phyloP scores from a whole-genome alignment of 169 alveolate genomes.

The Eimeria necatrix region DNA sequence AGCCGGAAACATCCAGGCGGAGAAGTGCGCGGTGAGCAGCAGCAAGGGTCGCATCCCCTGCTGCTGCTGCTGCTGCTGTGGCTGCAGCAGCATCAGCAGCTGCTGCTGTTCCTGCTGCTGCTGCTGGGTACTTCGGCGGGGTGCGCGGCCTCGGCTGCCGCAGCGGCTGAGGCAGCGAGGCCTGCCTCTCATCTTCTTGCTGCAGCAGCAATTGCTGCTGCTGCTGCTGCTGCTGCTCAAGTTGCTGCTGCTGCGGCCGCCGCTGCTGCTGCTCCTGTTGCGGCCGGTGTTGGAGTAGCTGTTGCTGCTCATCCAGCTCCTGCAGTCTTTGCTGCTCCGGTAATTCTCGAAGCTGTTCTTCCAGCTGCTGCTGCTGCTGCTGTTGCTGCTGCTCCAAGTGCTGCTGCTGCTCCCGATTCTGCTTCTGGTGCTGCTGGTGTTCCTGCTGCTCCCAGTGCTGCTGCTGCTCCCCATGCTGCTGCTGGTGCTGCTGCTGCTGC shows the following conservation, averaged over 20 bases:
- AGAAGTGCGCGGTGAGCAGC: constrained; percentile 36
- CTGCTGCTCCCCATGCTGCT: background rate
- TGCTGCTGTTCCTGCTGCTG: constrained; percentile 20
- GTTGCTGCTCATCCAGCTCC: background rate
- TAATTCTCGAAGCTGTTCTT: background rate
- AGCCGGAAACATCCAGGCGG: constrained; percentile 25
- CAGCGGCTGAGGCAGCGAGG: background rate
- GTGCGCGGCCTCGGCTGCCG: constrained; percentile 23
- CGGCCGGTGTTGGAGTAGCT: background rate
- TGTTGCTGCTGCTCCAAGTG: background rate
- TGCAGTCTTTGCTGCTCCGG: constrained; percentile 16
- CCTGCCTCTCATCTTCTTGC: background rate
- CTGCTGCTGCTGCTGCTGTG: constrained; percentile 38
- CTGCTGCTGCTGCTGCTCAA: background rate
- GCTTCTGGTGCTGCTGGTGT: background rate
- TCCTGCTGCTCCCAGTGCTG: background rate
- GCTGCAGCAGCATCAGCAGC: constrained; percentile 7
- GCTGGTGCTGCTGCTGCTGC: background rate
- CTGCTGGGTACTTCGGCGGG: background rate
- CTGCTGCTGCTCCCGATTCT: background rate
- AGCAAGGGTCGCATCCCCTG: constrained; percentile 20
- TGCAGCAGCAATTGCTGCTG: background rate
- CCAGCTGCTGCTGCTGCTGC: background rate
- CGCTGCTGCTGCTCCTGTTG: background rate
- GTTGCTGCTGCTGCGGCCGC: background rate